Evolutionary conservation across 1,284 basidiomycete genomes (phyloP).

Genomic region (Rhodotorula sp.): DNA sequence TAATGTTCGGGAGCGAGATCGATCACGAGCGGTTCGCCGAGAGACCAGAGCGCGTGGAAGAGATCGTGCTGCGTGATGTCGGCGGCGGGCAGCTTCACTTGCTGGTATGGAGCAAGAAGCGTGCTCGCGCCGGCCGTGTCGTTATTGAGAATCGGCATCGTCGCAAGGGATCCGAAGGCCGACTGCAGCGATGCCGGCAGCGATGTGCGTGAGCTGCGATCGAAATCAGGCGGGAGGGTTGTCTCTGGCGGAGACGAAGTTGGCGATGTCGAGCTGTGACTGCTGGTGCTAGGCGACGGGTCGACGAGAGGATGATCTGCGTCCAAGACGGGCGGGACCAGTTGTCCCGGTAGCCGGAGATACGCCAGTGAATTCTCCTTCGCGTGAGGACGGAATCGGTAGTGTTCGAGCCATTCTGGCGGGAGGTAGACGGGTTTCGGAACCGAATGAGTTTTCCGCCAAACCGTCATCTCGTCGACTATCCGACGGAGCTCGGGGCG

Average conservation of each 20-base stretch:
- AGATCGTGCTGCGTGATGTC: conserved; percentile 28
- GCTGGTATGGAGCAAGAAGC: background rate
- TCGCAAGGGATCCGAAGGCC: background rate
- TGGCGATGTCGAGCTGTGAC: no score
- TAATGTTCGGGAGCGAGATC: conserved; percentile 60
- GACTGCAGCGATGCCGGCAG: no score
- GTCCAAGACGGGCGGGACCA: conserved; percentile 23
- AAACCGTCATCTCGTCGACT: conserved; percentile 64
- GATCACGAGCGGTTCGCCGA: conserved; percentile 73
- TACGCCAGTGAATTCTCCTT: conserved; percentile 43
- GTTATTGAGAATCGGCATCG: no score
- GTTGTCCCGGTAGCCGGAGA: conserved; percentile 9
- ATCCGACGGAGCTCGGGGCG: conserved; percentile 64
- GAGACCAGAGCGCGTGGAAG: conserved; percentile 69
- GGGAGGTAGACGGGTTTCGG: conserved; percentile 32
- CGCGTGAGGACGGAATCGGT: conserved; percentile 14
- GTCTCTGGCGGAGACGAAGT: no score
- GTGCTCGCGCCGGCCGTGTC: background rate
- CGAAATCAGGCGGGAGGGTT: no score
- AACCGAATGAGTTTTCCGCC: conserved; percentile 43
- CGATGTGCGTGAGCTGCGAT: no score
- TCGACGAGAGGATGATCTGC: conserved; percentile 2
- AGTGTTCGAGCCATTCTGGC: background rate
- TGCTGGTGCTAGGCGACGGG: no score
- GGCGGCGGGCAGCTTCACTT: background rate